Evolutionary conservation across 352 stramenopile genomes (phyloP).

Genomic region (Phytophthora syringae): DNA sequence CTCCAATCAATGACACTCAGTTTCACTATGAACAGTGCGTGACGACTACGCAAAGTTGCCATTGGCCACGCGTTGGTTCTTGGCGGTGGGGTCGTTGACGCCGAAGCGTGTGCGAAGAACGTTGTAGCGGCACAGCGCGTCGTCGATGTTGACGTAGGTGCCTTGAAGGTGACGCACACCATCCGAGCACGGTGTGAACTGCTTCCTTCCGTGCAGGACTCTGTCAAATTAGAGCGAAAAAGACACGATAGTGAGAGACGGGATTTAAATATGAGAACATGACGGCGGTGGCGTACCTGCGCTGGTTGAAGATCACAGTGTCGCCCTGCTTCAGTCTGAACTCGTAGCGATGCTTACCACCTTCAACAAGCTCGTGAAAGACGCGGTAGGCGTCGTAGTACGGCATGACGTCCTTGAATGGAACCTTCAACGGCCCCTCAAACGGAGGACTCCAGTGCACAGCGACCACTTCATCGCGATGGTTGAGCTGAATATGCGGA

Average conservation of each 20-base stretch:
- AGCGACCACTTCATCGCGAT: constrained; percentile 83
- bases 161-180: constrained; percentile 84
- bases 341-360: constrained; percentile 69
- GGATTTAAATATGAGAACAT: not conserved
- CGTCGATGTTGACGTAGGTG: constrained; percentile 90
- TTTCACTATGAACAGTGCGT: not conserved
- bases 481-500: constrained; percentile 93
- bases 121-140: constrained; percentile 87
- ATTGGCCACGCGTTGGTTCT: constrained; percentile 76
- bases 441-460: constrained; percentile 96
- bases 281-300: constrained; percentile 13
- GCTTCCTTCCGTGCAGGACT: constrained; percentile 80
- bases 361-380: constrained; percentile 85
- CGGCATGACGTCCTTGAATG: constrained; percentile 67
- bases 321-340: constrained; percentile 85
- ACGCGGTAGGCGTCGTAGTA: constrained; percentile 88
- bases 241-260: not conserved
- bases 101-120: constrained; percentile 68
- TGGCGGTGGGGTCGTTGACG: constrained; percentile 40
- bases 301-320: constrained; percentile 88
- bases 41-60: constrained; percentile 69
- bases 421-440: constrained; percentile 91
- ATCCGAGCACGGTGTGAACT: constrained; percentile 73
- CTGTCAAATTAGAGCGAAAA: constrained; percentile 24
- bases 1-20: not conserved